phyloP scores from a whole-genome alignment of 1,284 basidiomycete genomes.

The Wolfiporia cocos region DNA sequence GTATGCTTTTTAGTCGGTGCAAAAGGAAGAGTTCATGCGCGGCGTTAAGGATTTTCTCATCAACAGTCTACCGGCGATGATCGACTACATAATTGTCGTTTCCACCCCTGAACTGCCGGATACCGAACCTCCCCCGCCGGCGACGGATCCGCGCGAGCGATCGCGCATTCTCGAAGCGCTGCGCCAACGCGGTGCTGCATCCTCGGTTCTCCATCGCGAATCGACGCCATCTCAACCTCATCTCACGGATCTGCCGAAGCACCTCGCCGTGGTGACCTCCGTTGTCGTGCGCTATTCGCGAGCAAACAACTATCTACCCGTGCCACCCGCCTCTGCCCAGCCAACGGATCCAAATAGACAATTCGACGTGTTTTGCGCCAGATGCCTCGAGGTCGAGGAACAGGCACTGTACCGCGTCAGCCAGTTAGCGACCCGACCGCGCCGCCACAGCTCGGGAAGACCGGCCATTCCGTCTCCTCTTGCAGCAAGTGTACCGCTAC shows the following conservation, averaged over 20 bases:
- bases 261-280: slow-evolving; percentile 69
- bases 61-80: slow-evolving; percentile 58
- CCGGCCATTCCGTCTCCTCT: slow-evolving; percentile 11
- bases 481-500: slow-evolving; percentile 12
- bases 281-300: slow-evolving; percentile 54
- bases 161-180: slow-evolving; percentile 48
- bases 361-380: slow-evolving; percentile 26
- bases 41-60: slow-evolving; percentile 61
- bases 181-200: slow-evolving; percentile 42
- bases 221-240: slow-evolving; percentile 64
- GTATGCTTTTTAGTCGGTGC: slow-evolving; percentile 39
- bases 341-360: slow-evolving; percentile 12
- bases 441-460: slow-evolving; percentile 14
- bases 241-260: slow-evolving; percentile 63
- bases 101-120: slow-evolving; percentile 47
- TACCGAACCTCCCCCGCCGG: slow-evolving; percentile 21
- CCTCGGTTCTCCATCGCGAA: slow-evolving; percentile 58
- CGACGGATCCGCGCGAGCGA: slow-evolving; percentile 42
- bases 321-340: slow-evolving; percentile 16
- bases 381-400: slow-evolving; percentile 70
- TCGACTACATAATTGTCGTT: slow-evolving; percentile 66
- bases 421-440: slow-evolving; percentile 36
- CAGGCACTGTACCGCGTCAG: slow-evolving; percentile 58
- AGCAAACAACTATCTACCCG: slow-evolving; percentile 11
- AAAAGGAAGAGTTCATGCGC: slow-evolving; percentile 71